A percentile compares a stretch with the other conserved stretches of the same genome.
Conservation (phyloP, 2,329 filamentous ascomycete species). For the Aspergillus sp. region DNA sequence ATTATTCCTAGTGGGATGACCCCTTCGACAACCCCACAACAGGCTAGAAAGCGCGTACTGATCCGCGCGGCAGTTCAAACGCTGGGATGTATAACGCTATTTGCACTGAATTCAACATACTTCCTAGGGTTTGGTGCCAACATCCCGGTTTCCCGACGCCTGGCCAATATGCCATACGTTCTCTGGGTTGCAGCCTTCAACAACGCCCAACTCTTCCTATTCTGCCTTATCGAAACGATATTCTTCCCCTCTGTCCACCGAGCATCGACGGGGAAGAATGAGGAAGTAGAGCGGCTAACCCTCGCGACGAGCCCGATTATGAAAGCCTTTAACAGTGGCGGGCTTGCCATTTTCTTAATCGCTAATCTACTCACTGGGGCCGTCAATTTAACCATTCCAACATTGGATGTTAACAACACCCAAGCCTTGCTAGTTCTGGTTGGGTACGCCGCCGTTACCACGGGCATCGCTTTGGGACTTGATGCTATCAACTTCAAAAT, state of each 20-base stretch:
- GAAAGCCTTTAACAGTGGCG: conserved; percentile 83
- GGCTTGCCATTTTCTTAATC: conserved; percentile 77
- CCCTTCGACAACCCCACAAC: conserved; percentile 44
- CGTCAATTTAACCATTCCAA: conserved; percentile 84
- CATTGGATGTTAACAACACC: conserved; percentile 66
- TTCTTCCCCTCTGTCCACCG: conserved; percentile 74
- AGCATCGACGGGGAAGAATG: conserved; percentile 50
- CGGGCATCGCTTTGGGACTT: conserved; percentile 58
- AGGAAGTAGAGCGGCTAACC: conserved; percentile 64
- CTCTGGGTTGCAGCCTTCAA: conserved; percentile 94
- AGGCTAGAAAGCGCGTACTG: conserved; percentile 57
- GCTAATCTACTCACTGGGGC: conserved; percentile 88
- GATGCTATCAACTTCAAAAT: conserved; percentile 34
- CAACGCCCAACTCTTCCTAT: conserved; percentile 74
- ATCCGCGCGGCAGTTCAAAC: conserved; percentile 65
- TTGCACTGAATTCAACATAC: conserved; percentile 67
- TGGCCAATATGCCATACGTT: conserved; percentile 92
- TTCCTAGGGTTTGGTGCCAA: conserved; percentile 63
- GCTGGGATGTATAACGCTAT: conserved; percentile 67
- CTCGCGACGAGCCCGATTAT: conserved; percentile 79
- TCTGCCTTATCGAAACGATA: conserved; percentile 72
- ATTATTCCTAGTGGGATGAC: conserved; percentile 66
- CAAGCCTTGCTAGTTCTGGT: conserved; percentile 73
- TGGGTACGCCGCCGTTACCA: conserved; percentile 68
- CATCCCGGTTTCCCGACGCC: conserved; percentile 76